Percentiles rank a stretch among this genome's conserved stretches.
Conservation (phyloP, 2,329 filamentous ascomycete species). For the Teratosphaeria destructans region DNA sequence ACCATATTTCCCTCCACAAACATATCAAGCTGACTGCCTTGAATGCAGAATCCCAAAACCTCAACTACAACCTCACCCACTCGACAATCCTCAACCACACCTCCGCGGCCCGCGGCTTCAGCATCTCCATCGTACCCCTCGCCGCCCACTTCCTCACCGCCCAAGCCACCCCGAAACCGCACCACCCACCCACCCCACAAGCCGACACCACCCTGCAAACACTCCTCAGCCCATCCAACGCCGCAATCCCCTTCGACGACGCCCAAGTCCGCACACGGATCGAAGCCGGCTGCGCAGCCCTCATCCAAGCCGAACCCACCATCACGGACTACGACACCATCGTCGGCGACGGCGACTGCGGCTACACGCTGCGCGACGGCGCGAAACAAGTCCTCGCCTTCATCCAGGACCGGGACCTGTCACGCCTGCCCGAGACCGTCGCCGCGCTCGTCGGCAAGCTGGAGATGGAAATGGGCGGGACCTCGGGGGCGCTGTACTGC, state of each 20-base stretch:
- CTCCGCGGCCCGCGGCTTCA: constrained; percentile 22
- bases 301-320: constrained; percentile 24
- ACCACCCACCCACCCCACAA: constrained; percentile 1
- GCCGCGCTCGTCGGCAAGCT: constrained; percentile 22
- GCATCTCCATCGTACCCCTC: constrained; percentile 23
- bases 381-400: constrained; percentile 26
- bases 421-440: constrained; percentile 16
- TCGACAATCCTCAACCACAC: constrained; percentile 23
- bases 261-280: constrained; percentile 18
- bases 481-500: constrained; percentile 26
- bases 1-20: not conserved
- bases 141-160: constrained; percentile 17
- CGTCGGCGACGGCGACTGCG: constrained; percentile 28
- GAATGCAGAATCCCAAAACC: constrained; percentile 17
- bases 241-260: constrained; percentile 21
- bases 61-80: constrained; percentile 24
- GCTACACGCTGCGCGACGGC: constrained; percentile 26
- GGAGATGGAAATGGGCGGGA: constrained; percentile 28
- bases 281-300: constrained; percentile 21
- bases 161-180: constrained; percentile 7
- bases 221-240: constrained; percentile 8
- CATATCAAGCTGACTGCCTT: not conserved
- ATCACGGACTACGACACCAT: constrained; percentile 29
- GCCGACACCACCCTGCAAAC: constrained; percentile 4
- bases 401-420: constrained; percentile 21